Evolutionary conservation across 1,284 basidiomycete genomes (phyloP).

Genomic region (Sparassis latifolia): DNA sequence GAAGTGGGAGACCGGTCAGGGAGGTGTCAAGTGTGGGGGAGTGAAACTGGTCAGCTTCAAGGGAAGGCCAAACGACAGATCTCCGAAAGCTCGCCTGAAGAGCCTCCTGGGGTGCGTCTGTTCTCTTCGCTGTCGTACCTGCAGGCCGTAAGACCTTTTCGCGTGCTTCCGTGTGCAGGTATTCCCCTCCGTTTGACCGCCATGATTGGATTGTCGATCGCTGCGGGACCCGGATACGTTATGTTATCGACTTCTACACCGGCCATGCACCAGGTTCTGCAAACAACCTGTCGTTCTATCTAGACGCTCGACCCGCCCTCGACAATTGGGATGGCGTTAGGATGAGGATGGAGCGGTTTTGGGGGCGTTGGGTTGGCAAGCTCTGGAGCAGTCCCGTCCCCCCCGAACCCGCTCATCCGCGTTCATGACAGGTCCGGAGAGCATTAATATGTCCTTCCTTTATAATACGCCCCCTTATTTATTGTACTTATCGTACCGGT

Average conservation of each 20-base stretch:
- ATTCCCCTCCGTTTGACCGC: slow-evolving; percentile 91
- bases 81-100: slow-evolving; percentile 79
- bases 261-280: slow-evolving; percentile 52
- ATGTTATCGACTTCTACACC: slow-evolving; percentile 98
- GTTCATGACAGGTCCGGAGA: slow-evolving; percentile 5
- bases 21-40: slow-evolving; percentile 79
- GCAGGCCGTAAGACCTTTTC: background rate
- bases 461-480: background rate
- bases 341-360: slow-evolving; percentile 61
- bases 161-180: slow-evolving; percentile 41
- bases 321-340: slow-evolving; percentile 87
- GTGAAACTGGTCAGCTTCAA: slow-evolving; percentile 83
- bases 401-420: slow-evolving; percentile 15
- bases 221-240: slow-evolving; percentile 82
- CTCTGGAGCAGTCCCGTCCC: slow-evolving; percentile 18
- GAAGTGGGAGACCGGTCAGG: slow-evolving; percentile 82
- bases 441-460: background rate
- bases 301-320: slow-evolving; percentile 91
- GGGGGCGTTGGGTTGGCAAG: slow-evolving; percentile 34
- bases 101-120: slow-evolving; percentile 77
- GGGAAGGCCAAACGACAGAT: slow-evolving; percentile 68
- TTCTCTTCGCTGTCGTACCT: background rate
- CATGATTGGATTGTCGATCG: slow-evolving; percentile 98
- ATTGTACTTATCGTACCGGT: slow-evolving; percentile 1
- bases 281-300: slow-evolving; percentile 72